Conservation (phyloP, 352 stramenopile genomes). For the Globisporangium perplexum region DNA sequence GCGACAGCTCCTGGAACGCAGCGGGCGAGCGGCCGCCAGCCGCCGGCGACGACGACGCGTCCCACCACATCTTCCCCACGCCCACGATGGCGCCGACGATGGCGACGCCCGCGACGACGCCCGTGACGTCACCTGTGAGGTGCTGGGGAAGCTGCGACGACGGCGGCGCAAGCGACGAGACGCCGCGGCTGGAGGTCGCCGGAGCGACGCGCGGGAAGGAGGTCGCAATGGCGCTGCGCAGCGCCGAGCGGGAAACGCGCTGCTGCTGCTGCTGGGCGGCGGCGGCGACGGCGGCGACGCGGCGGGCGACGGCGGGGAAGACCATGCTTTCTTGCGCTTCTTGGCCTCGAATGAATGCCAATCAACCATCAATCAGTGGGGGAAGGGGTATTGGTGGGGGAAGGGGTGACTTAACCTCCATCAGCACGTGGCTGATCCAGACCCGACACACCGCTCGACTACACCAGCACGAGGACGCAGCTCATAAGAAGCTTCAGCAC, state of each 20-base stretch:
- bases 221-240: constrained; percentile 3
- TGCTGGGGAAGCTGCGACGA: constrained; percentile 16
- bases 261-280: constrained; percentile 22
- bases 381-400: too few species aligned
- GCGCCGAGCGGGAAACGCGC: constrained; percentile 2
- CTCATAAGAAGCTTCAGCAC: too few species aligned
- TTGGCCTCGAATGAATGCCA: neutral
- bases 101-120: constrained; percentile 61
- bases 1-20: constrained; percentile 50
- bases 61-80: constrained; percentile 86
- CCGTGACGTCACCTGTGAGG: constrained; percentile 47
- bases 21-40: constrained; percentile 1
- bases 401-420: too few species aligned
- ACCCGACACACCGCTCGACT: too few species aligned
- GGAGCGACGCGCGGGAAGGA: neutral
- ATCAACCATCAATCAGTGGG: too few species aligned
- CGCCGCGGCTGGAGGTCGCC: neutral
- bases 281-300: constrained; percentile 6
- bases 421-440: too few species aligned
- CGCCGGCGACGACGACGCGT: constrained; percentile 44
- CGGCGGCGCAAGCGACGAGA: constrained; percentile 3
- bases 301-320: constrained; percentile 24
- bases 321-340: too few species aligned
- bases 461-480: too few species aligned
- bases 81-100: constrained; percentile 59